Evolutionary conservation across 106 monocot genomes (phyloP).

Genomic region (Iris macrosiphon): DNA sequence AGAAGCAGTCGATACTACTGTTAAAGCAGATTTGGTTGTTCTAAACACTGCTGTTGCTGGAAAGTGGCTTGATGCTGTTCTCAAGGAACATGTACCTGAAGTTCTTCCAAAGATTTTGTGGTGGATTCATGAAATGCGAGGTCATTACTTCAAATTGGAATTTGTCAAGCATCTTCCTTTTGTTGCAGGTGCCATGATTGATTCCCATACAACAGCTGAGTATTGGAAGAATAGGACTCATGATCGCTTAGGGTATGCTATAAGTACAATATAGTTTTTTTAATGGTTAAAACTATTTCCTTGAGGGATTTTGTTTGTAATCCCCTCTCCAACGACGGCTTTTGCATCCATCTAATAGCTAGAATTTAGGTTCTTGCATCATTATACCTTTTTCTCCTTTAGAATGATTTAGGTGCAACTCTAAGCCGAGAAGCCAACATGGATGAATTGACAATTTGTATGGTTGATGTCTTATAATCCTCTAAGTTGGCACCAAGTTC

Average conservation of each 20-base stretch:
- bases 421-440: too few species aligned
- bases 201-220: conserved; percentile 76
- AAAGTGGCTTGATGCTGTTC: conserved; percentile 90
- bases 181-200: conserved; percentile 96
- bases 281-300: background rate
- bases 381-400: too few species aligned
- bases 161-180: conserved; percentile 91
- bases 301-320: background rate
- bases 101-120: conserved; percentile 90
- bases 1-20: conserved; percentile 65
- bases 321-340: background rate
- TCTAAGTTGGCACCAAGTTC: too few species aligned
- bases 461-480: too few species aligned
- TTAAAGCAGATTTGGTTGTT: conserved; percentile 76
- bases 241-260: conserved; percentile 72
- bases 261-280: background rate
- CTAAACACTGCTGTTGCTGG: conserved; percentile 98
- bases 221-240: conserved; percentile 90
- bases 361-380: too few species aligned
- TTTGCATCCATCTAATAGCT: too few species aligned
- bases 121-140: conserved; percentile 99
- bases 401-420: too few species aligned
- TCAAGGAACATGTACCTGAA: conserved; percentile 48
- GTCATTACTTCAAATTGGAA: conserved; percentile 93
- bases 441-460: too few species aligned